Evolutionary conservation across 768 basidiomycete genomes (phyloP), one percentile per base, ranked within the genome.

Genomic region (Hericium coralloides): DNA sequence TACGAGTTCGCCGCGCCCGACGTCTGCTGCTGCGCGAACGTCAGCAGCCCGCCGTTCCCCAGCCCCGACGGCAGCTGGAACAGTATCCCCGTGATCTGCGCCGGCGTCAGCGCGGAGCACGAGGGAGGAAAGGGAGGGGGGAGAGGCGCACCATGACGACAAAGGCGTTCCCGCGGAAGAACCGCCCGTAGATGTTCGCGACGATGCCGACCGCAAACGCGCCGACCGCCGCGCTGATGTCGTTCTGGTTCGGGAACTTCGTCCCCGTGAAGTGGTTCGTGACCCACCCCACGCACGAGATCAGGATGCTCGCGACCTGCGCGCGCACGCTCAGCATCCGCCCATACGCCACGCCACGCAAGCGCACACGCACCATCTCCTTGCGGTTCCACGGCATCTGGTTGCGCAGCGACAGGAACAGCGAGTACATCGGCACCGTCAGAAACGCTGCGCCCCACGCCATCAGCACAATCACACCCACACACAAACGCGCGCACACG

Each of bases 11-110:
- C 70, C 36, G 76, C 74, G 14, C 82, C 83, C 6, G 76, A 69
- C 22, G 80, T 74, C 58, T 80, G 76, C 59, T 79, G 72, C 38
- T 77, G 76, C 12, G 81, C 84, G 64, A 85, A 90, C 59, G 79
- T 81, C 59, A 94, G 77, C 7, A 93, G 79, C 31, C 91, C 91
- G 12, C 88, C 89, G 47, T 82, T 88, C 8, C 85, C 82, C 12
- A 93, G 77, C 39, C 90, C 91, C 8, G 87, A 88, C 0, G 90
- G 91, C 1, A 93, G 77, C 70, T 93, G 92, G 73, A 92, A 88
- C 15, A 92, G 75, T 50, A 93, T 87, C 22, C 87, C 89, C 0
- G 86, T 88, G 60, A 89, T 84, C 78, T 72, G 52, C 23, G 22
- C 26, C 38, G 25, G 14, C n/a, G 25, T 50, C 18, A 37, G 15